These are phyloP conservation scores for Aspergillus arachidicola DNA, from an alignment of 2,329 filamentous ascomycete species.

Conservation along the genomic window DNA sequence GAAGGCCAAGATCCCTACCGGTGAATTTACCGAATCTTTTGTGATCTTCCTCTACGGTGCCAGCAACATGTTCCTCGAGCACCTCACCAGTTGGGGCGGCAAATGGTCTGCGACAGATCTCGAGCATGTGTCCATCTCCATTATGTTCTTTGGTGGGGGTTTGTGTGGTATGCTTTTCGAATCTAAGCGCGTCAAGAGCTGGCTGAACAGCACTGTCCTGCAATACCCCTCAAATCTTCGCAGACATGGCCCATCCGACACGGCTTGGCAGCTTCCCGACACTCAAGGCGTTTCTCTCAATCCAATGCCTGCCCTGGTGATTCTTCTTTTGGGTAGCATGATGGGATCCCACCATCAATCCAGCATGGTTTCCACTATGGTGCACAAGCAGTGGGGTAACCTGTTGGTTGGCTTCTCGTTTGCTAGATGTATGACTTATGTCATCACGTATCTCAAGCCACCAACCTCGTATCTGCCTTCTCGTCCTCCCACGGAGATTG, in stretches of 20 bases:
- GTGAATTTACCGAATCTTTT: conserved; percentile 86
- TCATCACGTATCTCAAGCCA: conserved; percentile 76
- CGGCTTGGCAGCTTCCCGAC: conserved; percentile 61
- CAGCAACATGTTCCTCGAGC: conserved; percentile 91
- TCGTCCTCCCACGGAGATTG: conserved; percentile 85
- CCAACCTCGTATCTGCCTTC: conserved; percentile 79
- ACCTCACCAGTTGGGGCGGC: conserved; percentile 71
- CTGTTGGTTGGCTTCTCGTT: conserved; percentile 80
- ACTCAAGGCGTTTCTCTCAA: conserved; percentile 79
- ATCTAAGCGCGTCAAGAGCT: conserved; percentile 67
- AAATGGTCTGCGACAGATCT: conserved; percentile 78
- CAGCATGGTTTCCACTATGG: conserved; percentile 83
- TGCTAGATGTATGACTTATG: conserved; percentile 76
- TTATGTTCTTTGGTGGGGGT: conserved; percentile 92
- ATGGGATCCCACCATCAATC: conserved; percentile 90
- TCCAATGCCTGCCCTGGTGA: conserved; percentile 82
- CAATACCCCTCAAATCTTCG: conserved; percentile 39
- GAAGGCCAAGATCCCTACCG: conserved; percentile 66
- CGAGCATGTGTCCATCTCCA: conserved; percentile 88
- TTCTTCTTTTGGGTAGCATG: conserved; percentile 86
- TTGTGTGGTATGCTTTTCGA: conserved; percentile 86
- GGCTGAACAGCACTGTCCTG: conserved; percentile 52
- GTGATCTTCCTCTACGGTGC: conserved; percentile 88
- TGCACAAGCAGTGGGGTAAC: conserved; percentile 92
- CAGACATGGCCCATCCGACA: conserved; percentile 45